phyloP scores from a whole-genome alignment of 2,329 filamentous ascomycete genomes.

The Xylariaceae sp. region DNA sequence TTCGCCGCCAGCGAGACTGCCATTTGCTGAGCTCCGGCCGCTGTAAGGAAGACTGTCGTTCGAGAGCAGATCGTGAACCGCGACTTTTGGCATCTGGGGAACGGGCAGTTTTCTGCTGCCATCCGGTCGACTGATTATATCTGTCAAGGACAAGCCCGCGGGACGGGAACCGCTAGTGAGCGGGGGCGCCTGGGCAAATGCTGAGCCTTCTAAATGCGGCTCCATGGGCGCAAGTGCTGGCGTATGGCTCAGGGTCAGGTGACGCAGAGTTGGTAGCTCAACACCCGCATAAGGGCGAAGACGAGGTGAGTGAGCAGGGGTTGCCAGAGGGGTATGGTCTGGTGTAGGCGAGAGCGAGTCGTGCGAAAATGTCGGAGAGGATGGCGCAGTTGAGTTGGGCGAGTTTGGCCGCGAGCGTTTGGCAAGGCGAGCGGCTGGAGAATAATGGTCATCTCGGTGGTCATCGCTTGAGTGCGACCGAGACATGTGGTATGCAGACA shows the following conservation, averaged over 20 bases:
- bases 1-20: constrained; percentile 73
- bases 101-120: constrained; percentile 87
- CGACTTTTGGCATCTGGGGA: constrained; percentile 85
- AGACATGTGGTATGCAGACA: constrained; percentile 92
- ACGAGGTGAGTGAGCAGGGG: constrained; percentile 90
- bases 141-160: constrained; percentile 76
- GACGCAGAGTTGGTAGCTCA: constrained; percentile 83
- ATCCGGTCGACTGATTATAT: constrained; percentile 89
- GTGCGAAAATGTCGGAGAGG: constrained; percentile 93
- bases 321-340: constrained; percentile 97
- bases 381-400: constrained; percentile 91
- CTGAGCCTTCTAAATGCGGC: constrained; percentile 49
- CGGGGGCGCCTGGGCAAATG: constrained; percentile 42
- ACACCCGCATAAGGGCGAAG: constrained; percentile 76
- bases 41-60: constrained; percentile 65
- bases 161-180: constrained; percentile 36
- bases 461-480: constrained; percentile 81
- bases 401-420: constrained; percentile 93
- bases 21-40: constrained; percentile 73
- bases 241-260: constrained; percentile 53
- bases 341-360: constrained; percentile 93
- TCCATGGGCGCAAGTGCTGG: constrained; percentile 59
- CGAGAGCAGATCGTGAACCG: constrained; percentile 77
- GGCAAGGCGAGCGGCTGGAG: constrained; percentile 63
- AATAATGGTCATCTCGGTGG: constrained; percentile 73